Conservation (phyloP, 768 basidiomycete genomes). For the Suillus weaverae region DNA sequence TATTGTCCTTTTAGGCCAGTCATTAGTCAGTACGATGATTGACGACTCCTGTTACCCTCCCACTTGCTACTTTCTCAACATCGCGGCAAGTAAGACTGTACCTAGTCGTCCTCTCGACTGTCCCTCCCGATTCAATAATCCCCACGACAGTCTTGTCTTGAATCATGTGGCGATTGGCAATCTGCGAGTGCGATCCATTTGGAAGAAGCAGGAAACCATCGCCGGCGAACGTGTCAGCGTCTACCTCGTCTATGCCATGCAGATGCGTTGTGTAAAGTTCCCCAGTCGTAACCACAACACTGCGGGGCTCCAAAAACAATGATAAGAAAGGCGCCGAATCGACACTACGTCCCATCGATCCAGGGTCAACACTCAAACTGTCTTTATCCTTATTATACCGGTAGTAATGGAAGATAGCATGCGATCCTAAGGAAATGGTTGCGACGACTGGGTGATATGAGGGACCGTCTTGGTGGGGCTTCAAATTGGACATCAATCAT, state of each 20-base stretch:
- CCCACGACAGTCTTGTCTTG: constrained; percentile 38
- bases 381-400: constrained; percentile 51
- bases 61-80: constrained; percentile 56
- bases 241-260: constrained; percentile 74
- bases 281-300: constrained; percentile 73
- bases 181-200: constrained; percentile 29
- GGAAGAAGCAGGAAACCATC: constrained; percentile 22
- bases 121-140: constrained; percentile 48
- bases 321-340: constrained; percentile 66
- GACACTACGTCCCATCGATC: constrained; percentile 50
- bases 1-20: neutral
- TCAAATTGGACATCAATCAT: constrained; percentile 9
- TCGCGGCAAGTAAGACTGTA: constrained; percentile 88
- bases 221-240: constrained; percentile 46
- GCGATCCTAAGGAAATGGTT: constrained; percentile 86
- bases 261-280: constrained; percentile 70
- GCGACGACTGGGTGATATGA: constrained; percentile 86
- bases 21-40: neutral
- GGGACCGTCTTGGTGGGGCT: constrained; percentile 95
- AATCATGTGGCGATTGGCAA: constrained; percentile 64
- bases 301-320: constrained; percentile 81
- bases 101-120: constrained; percentile 56
- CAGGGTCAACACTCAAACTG: constrained; percentile 19
- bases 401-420: constrained; percentile 83
- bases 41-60: neutral